Evolutionary conservation across 2,329 filamentous ascomycete species (phyloP).

Genomic region (Sporothrix luriei): DNA sequence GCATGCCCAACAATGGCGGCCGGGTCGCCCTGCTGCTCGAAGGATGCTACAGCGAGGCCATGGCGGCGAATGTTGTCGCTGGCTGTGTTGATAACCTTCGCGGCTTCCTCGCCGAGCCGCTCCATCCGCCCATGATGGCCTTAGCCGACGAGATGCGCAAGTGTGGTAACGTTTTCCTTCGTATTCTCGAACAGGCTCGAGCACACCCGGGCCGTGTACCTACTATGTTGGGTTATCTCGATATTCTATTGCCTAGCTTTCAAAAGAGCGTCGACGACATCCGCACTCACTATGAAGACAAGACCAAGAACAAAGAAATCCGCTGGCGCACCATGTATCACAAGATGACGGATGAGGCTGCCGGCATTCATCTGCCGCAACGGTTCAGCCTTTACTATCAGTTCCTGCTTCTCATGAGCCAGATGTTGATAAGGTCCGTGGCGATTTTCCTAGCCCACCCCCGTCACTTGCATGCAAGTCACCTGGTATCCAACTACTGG

Average conservation of each 20-base stretch:
- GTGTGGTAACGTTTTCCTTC: conserved; percentile 53
- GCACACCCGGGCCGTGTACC: conserved; percentile 55
- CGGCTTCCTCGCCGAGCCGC: conserved; percentile 48
- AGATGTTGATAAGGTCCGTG: conserved; percentile 54
- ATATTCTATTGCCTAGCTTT: conserved; percentile 60
- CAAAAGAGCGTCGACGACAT: conserved; percentile 58
- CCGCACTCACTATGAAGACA: conserved; percentile 54
- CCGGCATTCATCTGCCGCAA: conserved; percentile 54
- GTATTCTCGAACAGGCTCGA: conserved; percentile 58
- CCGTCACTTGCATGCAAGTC: neutral
- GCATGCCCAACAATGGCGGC: neutral
- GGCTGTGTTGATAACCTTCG: conserved; percentile 55
- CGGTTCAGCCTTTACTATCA: conserved; percentile 61
- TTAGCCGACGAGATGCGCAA: conserved; percentile 53
- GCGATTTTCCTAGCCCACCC: neutral
- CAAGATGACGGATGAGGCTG: conserved; percentile 56
- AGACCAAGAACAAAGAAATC: conserved; percentile 49
- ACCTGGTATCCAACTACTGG: neutral
- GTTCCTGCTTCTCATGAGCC: conserved; percentile 54
- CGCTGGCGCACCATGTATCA: conserved; percentile 64
- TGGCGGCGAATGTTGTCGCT: conserved; percentile 54
- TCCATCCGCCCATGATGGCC: conserved; percentile 52
- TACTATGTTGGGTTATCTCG: conserved; percentile 58
- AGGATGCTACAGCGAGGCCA: conserved; percentile 59
- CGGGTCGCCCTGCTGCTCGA: conserved; percentile 47